Conservation (phyloP, 352 stramenopile genomes). For the Pilasporangium apinafurcum region DNA sequence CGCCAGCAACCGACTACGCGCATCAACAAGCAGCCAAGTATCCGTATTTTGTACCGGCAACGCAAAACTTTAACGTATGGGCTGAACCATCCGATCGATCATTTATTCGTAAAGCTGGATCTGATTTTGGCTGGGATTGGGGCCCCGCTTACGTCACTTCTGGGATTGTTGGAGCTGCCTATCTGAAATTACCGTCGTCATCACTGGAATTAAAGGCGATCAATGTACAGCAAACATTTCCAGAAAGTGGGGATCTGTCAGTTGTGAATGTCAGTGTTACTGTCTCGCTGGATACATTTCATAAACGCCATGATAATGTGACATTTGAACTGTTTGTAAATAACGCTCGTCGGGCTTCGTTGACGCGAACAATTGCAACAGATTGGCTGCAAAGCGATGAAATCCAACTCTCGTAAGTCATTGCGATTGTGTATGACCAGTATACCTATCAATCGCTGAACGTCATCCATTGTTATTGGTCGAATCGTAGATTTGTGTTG, state of each 20-base stretch:
- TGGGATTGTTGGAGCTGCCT: constrained; percentile 50
- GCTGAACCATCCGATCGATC: constrained; percentile 68
- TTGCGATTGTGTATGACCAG: background rate
- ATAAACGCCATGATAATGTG: constrained; percentile 20
- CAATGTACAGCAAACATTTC: constrained; percentile 38
- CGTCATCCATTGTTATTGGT: constrained; percentile 1
- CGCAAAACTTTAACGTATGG: constrained; percentile 75
- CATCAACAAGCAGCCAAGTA: constrained; percentile 42
- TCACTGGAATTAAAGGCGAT: constrained; percentile 21
- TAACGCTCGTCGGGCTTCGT: constrained; percentile 12
- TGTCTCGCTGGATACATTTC: constrained; percentile 22
- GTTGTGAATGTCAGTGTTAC: constrained; percentile 30
- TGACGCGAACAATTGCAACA: constrained; percentile 10
- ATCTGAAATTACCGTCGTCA: constrained; percentile 24
- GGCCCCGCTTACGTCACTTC: constrained; percentile 62
- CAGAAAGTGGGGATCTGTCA: constrained; percentile 17
- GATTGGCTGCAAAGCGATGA: constrained; percentile 8
- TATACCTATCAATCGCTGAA: background rate
- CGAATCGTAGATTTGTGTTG: constrained; percentile 23
- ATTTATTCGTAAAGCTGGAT: constrained; percentile 81
- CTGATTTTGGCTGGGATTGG: constrained; percentile 88
- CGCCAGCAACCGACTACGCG: constrained; percentile 45
- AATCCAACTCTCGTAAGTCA: constrained; percentile 31
- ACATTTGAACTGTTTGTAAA: constrained; percentile 48
- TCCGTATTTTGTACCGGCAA: constrained; percentile 73